These are phyloP conservation scores for Sinapis alba DNA, from an alignment of 441 rosid genomes.

Conservation along the genomic window DNA sequence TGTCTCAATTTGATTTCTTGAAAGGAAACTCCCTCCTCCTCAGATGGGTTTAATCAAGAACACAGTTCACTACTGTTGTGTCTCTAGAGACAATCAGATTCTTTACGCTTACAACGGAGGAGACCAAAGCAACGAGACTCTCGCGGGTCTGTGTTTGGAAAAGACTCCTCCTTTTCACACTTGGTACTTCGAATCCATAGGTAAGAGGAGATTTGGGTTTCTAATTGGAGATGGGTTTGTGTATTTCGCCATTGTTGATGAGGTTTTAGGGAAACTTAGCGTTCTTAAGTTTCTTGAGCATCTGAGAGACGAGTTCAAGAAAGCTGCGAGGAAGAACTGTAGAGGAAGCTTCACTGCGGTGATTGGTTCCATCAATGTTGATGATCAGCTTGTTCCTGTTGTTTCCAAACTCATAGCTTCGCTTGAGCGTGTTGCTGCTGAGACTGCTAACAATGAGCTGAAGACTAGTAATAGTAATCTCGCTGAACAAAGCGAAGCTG, in stretches of 20 bases:
- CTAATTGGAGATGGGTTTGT: constrained; percentile 70
- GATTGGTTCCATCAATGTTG: constrained; percentile 45
- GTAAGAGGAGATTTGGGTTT: constrained; percentile 63
- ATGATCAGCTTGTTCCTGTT: constrained; percentile 75
- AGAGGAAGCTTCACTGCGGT: constrained; percentile 69
- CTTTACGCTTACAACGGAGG: constrained; percentile 61
- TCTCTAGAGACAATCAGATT: constrained; percentile 55
- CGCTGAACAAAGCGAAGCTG: constrained; percentile 35
- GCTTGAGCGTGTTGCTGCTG: constrained; percentile 61
- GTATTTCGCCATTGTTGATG: constrained; percentile 67
- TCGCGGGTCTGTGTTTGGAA: constrained; percentile 65
- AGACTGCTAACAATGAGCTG: constrained; percentile 35
- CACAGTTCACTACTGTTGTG: constrained; percentile 75
- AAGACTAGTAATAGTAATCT: constrained; percentile 8
- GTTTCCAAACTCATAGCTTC: constrained; percentile 65
- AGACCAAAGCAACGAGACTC: constrained; percentile 52
- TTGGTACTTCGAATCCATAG: constrained; percentile 80
- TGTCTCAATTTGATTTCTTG: constrained; percentile 34
- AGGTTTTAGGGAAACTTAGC: constrained; percentile 52
- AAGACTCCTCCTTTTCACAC: constrained; percentile 66
- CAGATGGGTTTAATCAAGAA: constrained; percentile 36
- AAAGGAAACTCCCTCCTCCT: background rate
- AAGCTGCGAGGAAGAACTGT: constrained; percentile 48
- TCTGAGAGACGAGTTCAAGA: constrained; percentile 74
- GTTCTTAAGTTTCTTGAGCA: constrained; percentile 66